Base-by-base conservation (phyloP, 495 filamentous ascomycete genomes). In the Podospora pseudopauciseta region DNA sequence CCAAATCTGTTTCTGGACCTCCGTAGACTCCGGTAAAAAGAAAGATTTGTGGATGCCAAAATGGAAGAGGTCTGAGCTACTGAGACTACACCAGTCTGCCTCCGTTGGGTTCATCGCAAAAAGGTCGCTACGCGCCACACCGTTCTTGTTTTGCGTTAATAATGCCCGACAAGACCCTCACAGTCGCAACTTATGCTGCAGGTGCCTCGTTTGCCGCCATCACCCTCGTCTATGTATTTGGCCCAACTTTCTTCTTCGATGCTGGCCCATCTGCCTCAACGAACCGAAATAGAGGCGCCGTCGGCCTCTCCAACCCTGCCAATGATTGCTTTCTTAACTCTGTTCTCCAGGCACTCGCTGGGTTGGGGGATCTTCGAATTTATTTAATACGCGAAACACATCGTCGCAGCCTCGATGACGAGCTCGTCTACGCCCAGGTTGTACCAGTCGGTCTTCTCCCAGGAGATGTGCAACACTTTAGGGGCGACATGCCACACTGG, bases 271-370 rank as follows among this genome's bases (percentile, higher is more conserved):
- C 84, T 56, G 60, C 74, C 49, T 78, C 74, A 65, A 84, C 86
- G 30, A 83, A 84, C 54, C 87, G 91, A 61, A 96, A 94, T 80
- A 94, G 92, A 76, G 91, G 91, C 68, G 90, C 93, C 58, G 94
- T 99, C 23, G 95, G 95, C 57, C 84, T 99, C 28, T 83, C 84
- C 18, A 99, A 99, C 73, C 86, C 92, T 4, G 96, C 94, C 67
- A 98, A 98, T 81, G 96, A 99, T 79, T 99, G 95, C 82, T 99
- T 98, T 82, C 97, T 99, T 82, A 99, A 99, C 79, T 97, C 94
- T 26, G 90, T 96, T 26, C 85, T 98, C 44, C 95, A 99, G 80
- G 93, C 92, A 0, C 84, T 99, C 20, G 94, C 96, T n/a, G 95
- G 95, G 1, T 83, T 98, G n/a, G 90, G 89, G 3, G 93, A 98